These are phyloP conservation scores for Vicia faba DNA, from an alignment of 306 rosid species.

Conservation along the genomic window DNA sequence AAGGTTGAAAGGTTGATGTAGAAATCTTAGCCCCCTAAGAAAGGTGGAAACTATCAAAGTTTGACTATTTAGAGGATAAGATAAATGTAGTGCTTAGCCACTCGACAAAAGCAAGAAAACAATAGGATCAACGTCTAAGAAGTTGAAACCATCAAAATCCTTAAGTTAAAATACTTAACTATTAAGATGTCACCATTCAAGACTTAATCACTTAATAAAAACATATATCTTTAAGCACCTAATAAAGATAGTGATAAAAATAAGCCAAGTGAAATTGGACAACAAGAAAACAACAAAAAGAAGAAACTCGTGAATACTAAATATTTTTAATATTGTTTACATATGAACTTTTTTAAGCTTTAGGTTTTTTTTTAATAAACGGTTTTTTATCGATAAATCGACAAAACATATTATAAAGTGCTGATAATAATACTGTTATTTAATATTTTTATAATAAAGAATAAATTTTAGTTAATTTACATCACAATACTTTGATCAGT, in stretches of 20 bases:
- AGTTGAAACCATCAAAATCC: not conserved
- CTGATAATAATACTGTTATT: no score
- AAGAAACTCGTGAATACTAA: not conserved
- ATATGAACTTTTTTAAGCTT: no score
- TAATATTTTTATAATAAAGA: no score
- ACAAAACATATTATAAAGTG: no score
- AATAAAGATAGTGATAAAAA: not conserved
- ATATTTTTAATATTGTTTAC: no score
- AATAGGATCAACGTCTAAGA: not conserved
- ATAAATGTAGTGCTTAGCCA: not conserved
- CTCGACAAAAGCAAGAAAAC: not conserved
- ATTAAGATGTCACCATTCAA: not conserved
- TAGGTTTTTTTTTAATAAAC: no score
- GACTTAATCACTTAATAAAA: not conserved
- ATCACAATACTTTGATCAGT: no score
- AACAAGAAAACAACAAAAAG: not conserved
- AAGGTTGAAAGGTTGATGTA: not conserved
- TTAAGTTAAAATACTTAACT: not conserved
- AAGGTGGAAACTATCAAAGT: constrained; percentile 3
- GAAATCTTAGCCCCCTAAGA: not conserved
- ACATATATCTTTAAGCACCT: not conserved
- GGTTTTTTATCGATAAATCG: no score
- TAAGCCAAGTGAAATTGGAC: not conserved
- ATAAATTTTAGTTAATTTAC: no score
- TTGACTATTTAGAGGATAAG: not conserved